Percentiles rank a stretch among this genome's conserved stretches.
Evolutionary conservation across 768 basidiomycete species (phyloP).

Genomic region (Calocybe cyanea): DNA sequence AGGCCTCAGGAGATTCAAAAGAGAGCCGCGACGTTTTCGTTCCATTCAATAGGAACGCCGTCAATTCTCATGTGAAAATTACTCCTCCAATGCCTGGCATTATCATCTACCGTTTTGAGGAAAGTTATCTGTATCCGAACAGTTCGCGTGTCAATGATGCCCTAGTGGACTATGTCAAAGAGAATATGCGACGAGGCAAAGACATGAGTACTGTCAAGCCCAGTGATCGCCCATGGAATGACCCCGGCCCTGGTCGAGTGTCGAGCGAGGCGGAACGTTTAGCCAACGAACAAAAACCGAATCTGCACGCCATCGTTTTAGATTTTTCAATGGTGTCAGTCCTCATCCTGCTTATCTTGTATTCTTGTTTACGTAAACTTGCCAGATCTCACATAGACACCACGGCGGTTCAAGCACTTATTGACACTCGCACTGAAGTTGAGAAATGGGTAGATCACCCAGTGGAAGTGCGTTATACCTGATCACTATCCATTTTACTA

Average conservation of each 20-base stretch:
- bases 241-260: conserved; percentile 66
- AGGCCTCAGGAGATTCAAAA: conserved; percentile 30
- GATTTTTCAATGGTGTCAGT: conserved; percentile 84
- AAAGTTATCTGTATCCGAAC: conserved; percentile 87
- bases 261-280: conserved; percentile 42
- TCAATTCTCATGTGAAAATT: conserved; percentile 71
- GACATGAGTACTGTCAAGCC: conserved; percentile 62
- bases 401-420: conserved; percentile 85
- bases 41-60: conserved; percentile 58
- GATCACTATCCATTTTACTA: background rate
- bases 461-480: conserved; percentile 51
- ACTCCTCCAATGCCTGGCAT: conserved; percentile 81
- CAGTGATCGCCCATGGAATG: conserved; percentile 91
- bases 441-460: conserved; percentile 81
- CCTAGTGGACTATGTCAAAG: conserved; percentile 80
- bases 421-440: conserved; percentile 85
- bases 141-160: conserved; percentile 62
- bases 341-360: background rate
- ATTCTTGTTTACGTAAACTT: background rate
- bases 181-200: conserved; percentile 68
- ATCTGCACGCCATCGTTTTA: conserved; percentile 81
- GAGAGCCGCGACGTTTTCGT: conserved; percentile 76
- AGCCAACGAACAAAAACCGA: conserved; percentile 54
- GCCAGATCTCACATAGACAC: conserved; percentile 85
- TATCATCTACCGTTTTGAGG: conserved; percentile 88